Percentiles rank a stretch among this genome's conserved stretches.
Conservation (phyloP, 495 filamentous ascomycete species). For the Podospora conica region DNA sequence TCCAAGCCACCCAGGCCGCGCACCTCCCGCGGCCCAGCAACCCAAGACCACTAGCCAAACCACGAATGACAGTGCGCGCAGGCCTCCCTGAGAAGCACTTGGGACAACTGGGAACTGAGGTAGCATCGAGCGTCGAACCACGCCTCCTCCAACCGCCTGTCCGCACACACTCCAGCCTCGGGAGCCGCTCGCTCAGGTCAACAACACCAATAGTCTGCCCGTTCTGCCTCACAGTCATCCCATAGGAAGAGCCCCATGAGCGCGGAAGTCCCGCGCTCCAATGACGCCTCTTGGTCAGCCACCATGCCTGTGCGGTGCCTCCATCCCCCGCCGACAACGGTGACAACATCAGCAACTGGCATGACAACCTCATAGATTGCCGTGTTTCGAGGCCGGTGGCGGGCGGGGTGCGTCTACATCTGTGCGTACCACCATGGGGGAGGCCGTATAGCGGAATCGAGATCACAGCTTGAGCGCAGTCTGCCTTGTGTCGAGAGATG, state of each 20-base stretch:
- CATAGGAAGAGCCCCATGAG: not conserved
- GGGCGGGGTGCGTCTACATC: not conserved
- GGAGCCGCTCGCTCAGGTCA: not conserved
- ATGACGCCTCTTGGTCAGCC: not conserved
- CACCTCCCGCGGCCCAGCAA: not conserved
- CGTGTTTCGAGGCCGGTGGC: not conserved
- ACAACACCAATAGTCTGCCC: not conserved
- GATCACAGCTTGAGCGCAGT: not conserved
- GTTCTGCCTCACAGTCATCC: not conserved
- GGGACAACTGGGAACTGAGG: not conserved
- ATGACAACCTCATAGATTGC: not conserved
- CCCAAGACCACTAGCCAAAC: not conserved
- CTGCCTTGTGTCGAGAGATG: not conserved
- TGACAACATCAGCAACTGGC: not conserved
- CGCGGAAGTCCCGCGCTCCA: not conserved
- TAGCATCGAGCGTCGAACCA: not conserved
- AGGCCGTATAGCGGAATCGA: not conserved
- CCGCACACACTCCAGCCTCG: not conserved
- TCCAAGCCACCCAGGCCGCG: not conserved
- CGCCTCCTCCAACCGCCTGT: not conserved
- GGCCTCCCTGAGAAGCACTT: not conserved
- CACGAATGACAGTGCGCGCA: not conserved
- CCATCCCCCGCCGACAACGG: not conserved
- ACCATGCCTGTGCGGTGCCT: not conserved
- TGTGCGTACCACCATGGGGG: not conserved